Base-by-base conservation (phyloP, 345 rosid genomes). In the Cardiospermum halicacabum region DNA sequence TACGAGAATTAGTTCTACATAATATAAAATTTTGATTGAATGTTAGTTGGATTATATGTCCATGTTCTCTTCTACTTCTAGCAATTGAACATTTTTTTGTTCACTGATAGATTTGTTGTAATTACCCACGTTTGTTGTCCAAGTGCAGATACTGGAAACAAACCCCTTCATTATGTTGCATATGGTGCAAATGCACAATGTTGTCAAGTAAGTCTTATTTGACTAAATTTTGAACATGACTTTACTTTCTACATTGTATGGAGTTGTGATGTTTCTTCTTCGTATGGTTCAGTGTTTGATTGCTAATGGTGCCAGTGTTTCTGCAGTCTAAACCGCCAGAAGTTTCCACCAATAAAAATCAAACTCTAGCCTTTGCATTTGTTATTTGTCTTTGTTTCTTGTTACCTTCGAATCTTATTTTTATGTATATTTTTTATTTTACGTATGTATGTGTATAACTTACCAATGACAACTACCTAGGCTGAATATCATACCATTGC, bases 101-200 rank as follows among this genome's bases (percentile, higher is more conserved):
- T 59, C 25, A 62, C 25, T 31, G 11, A 34, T 15, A 16, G n/a
- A 37, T 64, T 31, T 51, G 30, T 32, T 21, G 3, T 56, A 49
- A 18, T 48, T 15, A 4, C 34, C 25, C 4, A 2, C 25, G 34
- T 15, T 62, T 45, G 27, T 11, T 31, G 25, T 53, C n/a, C 11
- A 32, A 40, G 51, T 83, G 58, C 82, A 93, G 97, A 97, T 64
- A 86, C 99, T 28, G 97, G 96, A 71, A 94, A 97, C 83, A 81
- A 92, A 19, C 71, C 96, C 51, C 92, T 94, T 19, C 99, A 94
- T 72, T 94, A 94, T 70, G 99, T 95, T 75, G 95, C 99, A 26
- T 94, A 97, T 80, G 99, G 97, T 43, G 99, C 97, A 74, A 94
- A 83, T 77, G 75, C 74, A 31, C 92, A 86, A 43, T 94, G 97